Conservation (phyloP, 139 green algal genomes). For the Yamagishiella unicocca region DNA sequence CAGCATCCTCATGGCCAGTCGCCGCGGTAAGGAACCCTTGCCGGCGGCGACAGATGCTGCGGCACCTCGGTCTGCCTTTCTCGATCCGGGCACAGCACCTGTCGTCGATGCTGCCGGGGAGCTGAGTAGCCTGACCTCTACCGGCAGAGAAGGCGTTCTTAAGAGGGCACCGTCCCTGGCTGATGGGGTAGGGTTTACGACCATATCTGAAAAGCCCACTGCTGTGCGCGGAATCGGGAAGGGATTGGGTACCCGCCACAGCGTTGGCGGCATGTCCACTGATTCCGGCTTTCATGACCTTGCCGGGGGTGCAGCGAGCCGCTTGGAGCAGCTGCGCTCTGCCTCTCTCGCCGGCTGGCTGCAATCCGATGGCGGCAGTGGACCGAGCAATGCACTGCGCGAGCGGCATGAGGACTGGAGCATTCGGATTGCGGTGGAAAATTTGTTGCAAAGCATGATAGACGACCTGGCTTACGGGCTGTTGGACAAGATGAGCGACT, state of each 20-base stretch:
- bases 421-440: constrained; percentile 14
- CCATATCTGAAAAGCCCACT: background rate
- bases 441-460: constrained; percentile 30
- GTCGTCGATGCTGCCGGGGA: background rate
- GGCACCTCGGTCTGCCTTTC: background rate
- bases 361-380: no score
- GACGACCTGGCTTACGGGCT: constrained; percentile 26
- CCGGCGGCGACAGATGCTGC: background rate
- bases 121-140: background rate
- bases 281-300: no score
- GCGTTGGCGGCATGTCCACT: no score
- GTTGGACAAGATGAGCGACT: constrained; percentile 2
- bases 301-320: no score
- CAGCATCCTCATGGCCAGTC: background rate
- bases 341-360: constrained; percentile 23
- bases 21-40: background rate
- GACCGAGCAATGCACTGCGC: background rate
- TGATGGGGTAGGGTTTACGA: background rate
- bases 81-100: background rate
- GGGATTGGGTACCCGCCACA: no score
- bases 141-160: background rate
- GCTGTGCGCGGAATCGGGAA: no score
- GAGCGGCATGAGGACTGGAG: constrained; percentile 23
- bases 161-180: background rate
- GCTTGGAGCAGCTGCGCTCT: background rate